Evolutionary conservation across 2,329 filamentous ascomycete genomes (phyloP).

Genomic region (Raffaelea arxii): DNA sequence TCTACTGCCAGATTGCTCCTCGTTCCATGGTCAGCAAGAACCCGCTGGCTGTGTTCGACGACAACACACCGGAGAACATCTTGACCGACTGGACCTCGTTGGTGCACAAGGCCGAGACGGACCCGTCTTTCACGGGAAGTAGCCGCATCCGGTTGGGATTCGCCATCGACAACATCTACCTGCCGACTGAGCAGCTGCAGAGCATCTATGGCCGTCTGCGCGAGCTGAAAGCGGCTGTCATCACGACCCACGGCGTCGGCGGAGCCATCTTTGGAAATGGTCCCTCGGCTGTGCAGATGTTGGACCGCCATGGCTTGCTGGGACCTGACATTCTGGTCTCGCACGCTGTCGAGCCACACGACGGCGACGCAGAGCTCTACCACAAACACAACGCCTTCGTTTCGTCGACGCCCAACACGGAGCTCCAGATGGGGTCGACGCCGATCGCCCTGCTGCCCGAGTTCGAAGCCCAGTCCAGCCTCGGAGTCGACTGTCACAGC

Average conservation of each 20-base stretch:
- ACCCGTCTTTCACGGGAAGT: constrained; percentile 18
- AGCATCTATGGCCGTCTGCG: constrained; percentile 26
- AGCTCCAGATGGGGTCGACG: constrained; percentile 35
- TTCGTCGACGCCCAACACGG: constrained; percentile 37
- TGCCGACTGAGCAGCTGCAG: constrained; percentile 25
- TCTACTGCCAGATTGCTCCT: constrained; percentile 31
- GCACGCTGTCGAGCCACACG: constrained; percentile 24
- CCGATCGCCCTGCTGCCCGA: constrained; percentile 24
- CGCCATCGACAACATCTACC: constrained; percentile 31
- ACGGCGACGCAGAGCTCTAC: constrained; percentile 25
- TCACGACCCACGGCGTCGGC: constrained; percentile 28
- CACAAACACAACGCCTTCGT: constrained; percentile 24
- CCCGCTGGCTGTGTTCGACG: constrained; percentile 16
- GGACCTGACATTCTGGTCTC: constrained; percentile 31
- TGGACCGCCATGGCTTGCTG: constrained; percentile 26
- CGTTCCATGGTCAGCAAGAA: constrained; percentile 19
- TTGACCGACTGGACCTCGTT: constrained; percentile 21
- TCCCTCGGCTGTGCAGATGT: constrained; percentile 14
- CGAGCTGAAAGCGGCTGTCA: constrained; percentile 24
- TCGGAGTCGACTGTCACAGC: constrained; percentile 26
- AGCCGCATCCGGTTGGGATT: constrained; percentile 36
- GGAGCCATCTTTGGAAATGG: constrained; percentile 8
- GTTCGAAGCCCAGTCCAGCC: constrained; percentile 19
- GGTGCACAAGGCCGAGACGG: constrained; percentile 23
- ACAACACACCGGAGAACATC: constrained; percentile 12